A percentile compares a stretch with the other conserved stretches of the same genome.
These are phyloP conservation scores for Trichosanthes cucumerina DNA, from an alignment of 306 rosid genomes.

Conservation along the genomic window DNA sequence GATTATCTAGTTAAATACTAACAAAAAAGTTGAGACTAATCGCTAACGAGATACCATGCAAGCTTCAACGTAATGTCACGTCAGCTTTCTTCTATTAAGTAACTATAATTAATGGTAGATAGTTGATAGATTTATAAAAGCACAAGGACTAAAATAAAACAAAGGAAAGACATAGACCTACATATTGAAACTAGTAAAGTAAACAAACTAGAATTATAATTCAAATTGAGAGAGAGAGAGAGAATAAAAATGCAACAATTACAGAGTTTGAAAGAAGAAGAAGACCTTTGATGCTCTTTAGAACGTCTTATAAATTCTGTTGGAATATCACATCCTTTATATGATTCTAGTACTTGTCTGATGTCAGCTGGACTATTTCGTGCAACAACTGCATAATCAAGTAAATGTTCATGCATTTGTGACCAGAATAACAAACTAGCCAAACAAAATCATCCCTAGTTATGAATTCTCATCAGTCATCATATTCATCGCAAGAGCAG, in stretches of 20 bases:
- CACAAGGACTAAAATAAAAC: background rate
- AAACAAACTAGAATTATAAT: background rate
- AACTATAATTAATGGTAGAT: background rate
- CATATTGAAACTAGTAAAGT: background rate
- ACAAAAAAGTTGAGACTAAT: background rate
- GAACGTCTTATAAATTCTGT: conserved; percentile 76
- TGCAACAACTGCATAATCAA: conserved; percentile 63
- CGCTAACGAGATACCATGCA: background rate
- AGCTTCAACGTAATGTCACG: background rate
- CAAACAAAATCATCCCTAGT: background rate
- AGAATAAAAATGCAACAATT: background rate
- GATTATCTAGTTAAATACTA: background rate
- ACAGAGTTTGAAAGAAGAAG: background rate
- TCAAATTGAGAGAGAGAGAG: background rate
- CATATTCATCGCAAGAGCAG: background rate
- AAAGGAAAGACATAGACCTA: background rate
- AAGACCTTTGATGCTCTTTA: conserved; percentile 61
- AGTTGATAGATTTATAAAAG: background rate
- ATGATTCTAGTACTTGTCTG: conserved; percentile 73
- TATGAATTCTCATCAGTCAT: background rate
- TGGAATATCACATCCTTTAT: conserved; percentile 78
- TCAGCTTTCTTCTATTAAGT: background rate
- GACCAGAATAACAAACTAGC: background rate
- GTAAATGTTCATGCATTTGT: conserved; percentile 14
- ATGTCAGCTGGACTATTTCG: conserved; percentile 82